Evolutionary conservation across 257 asterid genomes (phyloP).

Genomic region (Knoxia roxburghii): DNA sequence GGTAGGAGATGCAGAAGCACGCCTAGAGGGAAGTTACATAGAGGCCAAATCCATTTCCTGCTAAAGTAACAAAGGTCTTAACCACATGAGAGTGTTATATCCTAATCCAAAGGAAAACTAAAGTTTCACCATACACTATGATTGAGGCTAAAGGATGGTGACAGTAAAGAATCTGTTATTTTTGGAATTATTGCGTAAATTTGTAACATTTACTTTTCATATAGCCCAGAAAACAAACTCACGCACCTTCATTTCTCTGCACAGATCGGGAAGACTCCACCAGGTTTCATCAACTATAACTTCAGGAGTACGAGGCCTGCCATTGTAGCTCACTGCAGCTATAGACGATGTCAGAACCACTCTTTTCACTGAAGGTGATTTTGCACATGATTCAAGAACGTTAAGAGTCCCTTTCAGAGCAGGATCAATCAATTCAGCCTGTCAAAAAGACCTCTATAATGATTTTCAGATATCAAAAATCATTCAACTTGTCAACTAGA

Average conservation of each 20-base stretch:
- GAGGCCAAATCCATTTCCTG: no score
- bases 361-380: slow-evolving; percentile 48
- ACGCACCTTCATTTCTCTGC: slow-evolving; percentile 45
- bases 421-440: slow-evolving; percentile 77
- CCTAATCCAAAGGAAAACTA: background rate
- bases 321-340: slow-evolving; percentile 61
- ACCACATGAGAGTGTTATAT: background rate
- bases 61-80: background rate
- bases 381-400: slow-evolving; percentile 70
- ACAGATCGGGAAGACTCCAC: slow-evolving; percentile 54
- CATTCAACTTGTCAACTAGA: background rate
- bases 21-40: no score
- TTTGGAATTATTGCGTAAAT: background rate
- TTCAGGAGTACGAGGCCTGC: slow-evolving; percentile 63
- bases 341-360: slow-evolving; percentile 74
- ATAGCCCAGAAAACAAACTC: background rate
- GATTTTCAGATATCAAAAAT: background rate
- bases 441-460: slow-evolving; percentile 19
- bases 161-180: background rate
- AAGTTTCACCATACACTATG: background rate
- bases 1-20: no score
- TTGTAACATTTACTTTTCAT: background rate
- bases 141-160: background rate
- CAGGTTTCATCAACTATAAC: slow-evolving; percentile 68
- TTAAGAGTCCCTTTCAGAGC: slow-evolving; percentile 80